Base-by-base conservation (phyloP, 306 rosid species). In the Amphicarpaea edgeworthii region DNA sequence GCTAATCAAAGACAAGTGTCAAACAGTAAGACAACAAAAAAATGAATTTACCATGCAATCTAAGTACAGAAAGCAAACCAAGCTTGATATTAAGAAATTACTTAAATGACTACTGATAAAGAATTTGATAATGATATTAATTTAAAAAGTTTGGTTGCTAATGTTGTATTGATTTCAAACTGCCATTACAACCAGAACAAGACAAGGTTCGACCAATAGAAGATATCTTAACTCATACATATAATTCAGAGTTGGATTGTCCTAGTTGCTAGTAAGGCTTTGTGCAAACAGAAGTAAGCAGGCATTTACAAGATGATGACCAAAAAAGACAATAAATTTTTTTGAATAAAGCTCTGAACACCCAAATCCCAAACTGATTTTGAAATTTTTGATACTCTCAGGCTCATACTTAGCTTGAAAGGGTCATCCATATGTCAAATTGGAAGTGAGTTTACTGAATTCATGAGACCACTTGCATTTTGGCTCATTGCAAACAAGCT, bases 1-100 rank as follows among this genome's bases (percentile, higher is more conserved):
- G n/a, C 75, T 79, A 53, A 72, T 53, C 59, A 47, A 77, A 65
- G 38, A 14, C 53, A 42, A 19, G 43, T 20, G 34, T 26, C 47
- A 28, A 3, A 28, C 32, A 28, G 3, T 32, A 12, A 3, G n/a
- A 47, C 59, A 49, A 41, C 42, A 71, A 34, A 78, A 34, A 78
- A 47, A 46, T 6, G 62, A 42, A 38, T 54, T 32, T 21, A 62
- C 12, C 38, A 19, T 5, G 41, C 55, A 76, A 30, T 68, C 61
- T 34, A 60, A 58, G 40, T 37, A 37, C 45, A 12, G 34, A 40
- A 49, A 3, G 73, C 16, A 78, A 28, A 65, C 14, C 65, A 72
- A 58, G 58, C 63, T 59, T 37, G 64, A 42, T 47, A 51, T 51
- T 37, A 51, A 62, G 23, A 62, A 53, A 63, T 15, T 42, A 51